Evolutionary conservation across 495 filamentous ascomycete species (phyloP).

Genomic region (Aspergillus nidulans): DNA sequence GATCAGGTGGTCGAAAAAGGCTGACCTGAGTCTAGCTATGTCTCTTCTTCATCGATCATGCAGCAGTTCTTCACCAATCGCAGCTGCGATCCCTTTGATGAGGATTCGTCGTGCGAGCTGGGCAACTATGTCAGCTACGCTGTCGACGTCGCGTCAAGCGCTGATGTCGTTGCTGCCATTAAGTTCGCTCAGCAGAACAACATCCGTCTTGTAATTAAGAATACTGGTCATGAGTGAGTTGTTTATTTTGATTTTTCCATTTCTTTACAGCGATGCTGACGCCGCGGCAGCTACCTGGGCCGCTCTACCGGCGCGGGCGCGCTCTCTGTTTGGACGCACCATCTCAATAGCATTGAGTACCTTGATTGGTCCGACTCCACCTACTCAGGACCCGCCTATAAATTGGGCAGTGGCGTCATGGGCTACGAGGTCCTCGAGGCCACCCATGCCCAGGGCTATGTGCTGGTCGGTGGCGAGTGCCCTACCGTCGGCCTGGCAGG

Average conservation of each 20-base stretch:
- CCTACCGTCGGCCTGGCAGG: conserved; percentile 45
- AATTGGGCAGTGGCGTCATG: conserved; percentile 51
- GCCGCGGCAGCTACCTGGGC: conserved; percentile 41
- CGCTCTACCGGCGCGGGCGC: conserved; percentile 56
- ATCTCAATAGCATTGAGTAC: conserved; percentile 45
- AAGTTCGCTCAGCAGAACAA: conserved; percentile 54
- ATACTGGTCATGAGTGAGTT: conserved; percentile 55
- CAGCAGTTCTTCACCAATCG: conserved; percentile 40
- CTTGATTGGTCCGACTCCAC: conserved; percentile 31
- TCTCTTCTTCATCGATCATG: conserved; percentile 42
- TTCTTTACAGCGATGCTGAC: too few relatives aligned
- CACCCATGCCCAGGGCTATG: conserved; percentile 29
- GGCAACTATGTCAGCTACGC: conserved; percentile 58
- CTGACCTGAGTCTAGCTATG: conserved; percentile 13
- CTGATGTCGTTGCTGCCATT: conserved; percentile 34
- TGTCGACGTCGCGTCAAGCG: conserved; percentile 36
- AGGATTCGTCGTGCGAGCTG: conserved; percentile 44
- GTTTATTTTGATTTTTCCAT: too few relatives aligned
- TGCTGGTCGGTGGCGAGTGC: conserved; percentile 36
- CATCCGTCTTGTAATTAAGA: conserved; percentile 60
- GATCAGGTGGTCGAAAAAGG: background rate
- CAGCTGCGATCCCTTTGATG: conserved; percentile 53
- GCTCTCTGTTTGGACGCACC: conserved; percentile 55
- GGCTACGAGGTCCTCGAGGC: conserved; percentile 47
- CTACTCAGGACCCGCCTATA: conserved; percentile 52